Conservation (phyloP, 2,329 filamentous ascomycete species). For the Atkinsonella texensis region DNA sequence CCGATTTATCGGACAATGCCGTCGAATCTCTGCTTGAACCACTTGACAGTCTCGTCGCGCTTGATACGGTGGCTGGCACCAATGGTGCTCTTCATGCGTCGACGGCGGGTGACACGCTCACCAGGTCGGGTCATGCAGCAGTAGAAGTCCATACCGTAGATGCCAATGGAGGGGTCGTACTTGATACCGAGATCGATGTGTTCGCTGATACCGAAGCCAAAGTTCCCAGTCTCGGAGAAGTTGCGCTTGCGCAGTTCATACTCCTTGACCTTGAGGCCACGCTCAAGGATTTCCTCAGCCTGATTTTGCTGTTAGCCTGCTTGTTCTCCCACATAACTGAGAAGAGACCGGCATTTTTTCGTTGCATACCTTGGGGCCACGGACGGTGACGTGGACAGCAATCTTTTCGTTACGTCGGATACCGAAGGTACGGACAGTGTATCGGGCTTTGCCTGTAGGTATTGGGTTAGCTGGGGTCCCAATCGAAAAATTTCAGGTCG, state of each 20-base stretch:
- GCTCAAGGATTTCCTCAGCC: conserved; percentile 99
- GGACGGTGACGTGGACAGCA: conserved; percentile 97
- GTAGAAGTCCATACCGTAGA: conserved; percentile 99
- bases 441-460: conserved; percentile 84
- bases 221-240: conserved; percentile 99
- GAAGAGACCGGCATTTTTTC: background rate
- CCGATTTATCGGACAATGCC: conserved; percentile 88
- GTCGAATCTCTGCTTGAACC: conserved; percentile 87
- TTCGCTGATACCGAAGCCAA: conserved; percentile 99
- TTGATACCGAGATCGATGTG: conserved; percentile 99
- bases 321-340: background rate
- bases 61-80: conserved; percentile 87
- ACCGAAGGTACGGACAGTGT: conserved; percentile 99
- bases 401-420: conserved; percentile 99
- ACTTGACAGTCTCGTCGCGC: conserved; percentile 92
- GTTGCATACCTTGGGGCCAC: conserved; percentile 60
- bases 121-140: conserved; percentile 99
- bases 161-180: conserved; percentile 96
- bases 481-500: background rate
- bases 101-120: conserved; percentile 93
- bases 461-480: conserved; percentile 9
- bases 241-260: conserved; percentile 99
- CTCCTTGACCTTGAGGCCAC: conserved; percentile 99
- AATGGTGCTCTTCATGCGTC: conserved; percentile 77
- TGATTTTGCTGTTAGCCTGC: conserved; percentile 20